These are phyloP conservation scores for Domatiomyces catenatus DNA, from an alignment of 2,329 filamentous ascomycete species.

Conservation along the genomic window DNA sequence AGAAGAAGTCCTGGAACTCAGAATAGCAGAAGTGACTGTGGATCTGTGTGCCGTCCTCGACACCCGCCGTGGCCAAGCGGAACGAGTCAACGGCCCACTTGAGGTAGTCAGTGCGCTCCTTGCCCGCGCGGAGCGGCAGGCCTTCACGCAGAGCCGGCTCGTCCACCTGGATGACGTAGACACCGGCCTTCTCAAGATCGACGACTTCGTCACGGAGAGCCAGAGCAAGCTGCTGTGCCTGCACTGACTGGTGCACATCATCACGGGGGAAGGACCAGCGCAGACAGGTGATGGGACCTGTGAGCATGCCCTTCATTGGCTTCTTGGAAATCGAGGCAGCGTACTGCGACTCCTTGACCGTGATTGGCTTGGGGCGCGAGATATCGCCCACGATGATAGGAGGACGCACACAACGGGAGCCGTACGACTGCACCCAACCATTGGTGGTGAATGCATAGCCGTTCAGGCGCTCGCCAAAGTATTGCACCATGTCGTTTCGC, in stretches of 20 bases:
- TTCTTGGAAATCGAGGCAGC: conserved; percentile 90
- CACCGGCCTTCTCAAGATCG: conserved; percentile 90
- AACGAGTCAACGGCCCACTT: conserved; percentile 96
- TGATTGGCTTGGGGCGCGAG: conserved; percentile 92
- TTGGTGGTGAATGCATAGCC: conserved; percentile 98
- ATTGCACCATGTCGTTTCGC: conserved; percentile 99
- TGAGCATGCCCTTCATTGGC: conserved; percentile 99
- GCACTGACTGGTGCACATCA: conserved; percentile 96
- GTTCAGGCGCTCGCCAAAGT: conserved; percentile 94
- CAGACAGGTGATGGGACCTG: conserved; percentile 94
- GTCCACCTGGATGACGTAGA: conserved; percentile 97
- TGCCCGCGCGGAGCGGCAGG: conserved; percentile 85
- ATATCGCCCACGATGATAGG: conserved; percentile 98
- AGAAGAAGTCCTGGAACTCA: conserved; percentile 99
- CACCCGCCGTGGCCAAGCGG: conserved; percentile 85
- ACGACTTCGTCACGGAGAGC: conserved; percentile 96
- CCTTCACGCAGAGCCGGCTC: conserved; percentile 98
- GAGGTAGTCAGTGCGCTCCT: conserved; percentile 93
- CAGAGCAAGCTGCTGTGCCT: conserved; percentile 96
- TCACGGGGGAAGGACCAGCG: conserved; percentile 99
- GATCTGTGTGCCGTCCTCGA: conserved; percentile 93
- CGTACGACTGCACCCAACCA: conserved; percentile 97
- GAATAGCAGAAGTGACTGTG: conserved; percentile 99
- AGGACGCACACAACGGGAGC: conserved; percentile 93
- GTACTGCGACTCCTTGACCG: conserved; percentile 99